A percentile compares a stretch with the other conserved stretches of the same genome.
Conservation (phyloP, 2,329 filamentous ascomycete species). For the Sporothrix brunneoviolacea region DNA sequence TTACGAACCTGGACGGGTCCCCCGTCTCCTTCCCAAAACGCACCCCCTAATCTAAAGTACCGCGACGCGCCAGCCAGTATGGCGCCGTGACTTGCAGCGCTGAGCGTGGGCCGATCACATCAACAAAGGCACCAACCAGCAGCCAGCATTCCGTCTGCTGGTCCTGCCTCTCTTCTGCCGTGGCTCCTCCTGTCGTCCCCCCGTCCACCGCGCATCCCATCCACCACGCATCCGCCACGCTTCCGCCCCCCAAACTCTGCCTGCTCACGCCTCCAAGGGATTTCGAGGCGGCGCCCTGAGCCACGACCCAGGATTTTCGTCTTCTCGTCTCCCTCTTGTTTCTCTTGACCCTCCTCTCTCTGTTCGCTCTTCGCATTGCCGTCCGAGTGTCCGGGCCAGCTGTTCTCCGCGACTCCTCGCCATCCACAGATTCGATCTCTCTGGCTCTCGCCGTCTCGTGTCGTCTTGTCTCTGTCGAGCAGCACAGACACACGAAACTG, state of each 20-base stretch:
- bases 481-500: background rate
- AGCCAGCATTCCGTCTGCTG: background rate
- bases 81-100: slow-evolving; percentile 1
- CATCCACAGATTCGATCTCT: background rate
- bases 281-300: slow-evolving; percentile 4
- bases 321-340: background rate
- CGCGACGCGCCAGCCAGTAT: slow-evolving; percentile 3
- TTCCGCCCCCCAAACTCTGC: background rate
- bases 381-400: background rate
- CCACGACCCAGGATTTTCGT: slow-evolving; percentile 5
- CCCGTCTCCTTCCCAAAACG: background rate
- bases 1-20: slow-evolving; percentile 5
- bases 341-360: background rate
- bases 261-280: background rate
- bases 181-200: background rate
- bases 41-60: slow-evolving; percentile 9
- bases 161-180: slow-evolving; percentile 2
- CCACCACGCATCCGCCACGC: background rate
- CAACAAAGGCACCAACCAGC: slow-evolving; percentile 2
- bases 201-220: too few relatives aligned
- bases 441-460: slow-evolving; percentile 6
- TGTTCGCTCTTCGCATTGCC: slow-evolving; percentile 1
- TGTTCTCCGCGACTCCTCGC: slow-evolving; percentile 6
- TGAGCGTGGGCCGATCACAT: slow-evolving; percentile 1
- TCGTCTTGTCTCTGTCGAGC: background rate